phyloP scores from a whole-genome alignment of 257 asterid species.

The Salvia rosmarinus region DNA sequence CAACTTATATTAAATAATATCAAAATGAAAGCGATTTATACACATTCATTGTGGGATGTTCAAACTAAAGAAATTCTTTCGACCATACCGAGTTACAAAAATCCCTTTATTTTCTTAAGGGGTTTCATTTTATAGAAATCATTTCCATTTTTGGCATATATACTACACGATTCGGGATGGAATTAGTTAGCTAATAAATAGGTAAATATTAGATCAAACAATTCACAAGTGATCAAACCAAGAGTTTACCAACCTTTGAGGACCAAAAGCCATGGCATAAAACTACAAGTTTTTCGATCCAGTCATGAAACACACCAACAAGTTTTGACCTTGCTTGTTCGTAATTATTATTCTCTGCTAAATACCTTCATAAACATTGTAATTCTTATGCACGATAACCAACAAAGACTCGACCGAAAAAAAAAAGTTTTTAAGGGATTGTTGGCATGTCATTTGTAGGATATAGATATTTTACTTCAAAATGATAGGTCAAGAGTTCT shows the following conservation, averaged over 20 bases:
- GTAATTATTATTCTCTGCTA: constrained; percentile 44
- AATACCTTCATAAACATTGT: constrained; percentile 39
- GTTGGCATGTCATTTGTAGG: not conserved
- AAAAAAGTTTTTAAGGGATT: not conserved
- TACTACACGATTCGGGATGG: not conserved
- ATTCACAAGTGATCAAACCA: not conserved
- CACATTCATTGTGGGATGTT: not conserved
- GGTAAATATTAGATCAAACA: not conserved
- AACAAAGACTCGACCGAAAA: not conserved
- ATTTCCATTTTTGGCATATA: not conserved
- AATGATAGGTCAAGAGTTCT: not conserved
- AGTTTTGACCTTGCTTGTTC: constrained; percentile 56
- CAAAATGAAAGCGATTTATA: not conserved
- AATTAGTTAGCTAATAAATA: constrained; percentile 5
- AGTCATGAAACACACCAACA: constrained; percentile 54
- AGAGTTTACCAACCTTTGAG: constrained; percentile 43
- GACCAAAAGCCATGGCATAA: constrained; percentile 56
- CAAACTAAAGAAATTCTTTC: not conserved
- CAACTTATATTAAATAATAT: not conserved
- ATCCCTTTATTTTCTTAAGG: not conserved
- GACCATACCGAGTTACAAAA: not conserved
- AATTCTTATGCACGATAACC: constrained; percentile 22
- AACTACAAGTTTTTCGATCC: constrained; percentile 47
- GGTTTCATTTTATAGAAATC: not conserved
- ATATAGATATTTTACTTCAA: not conserved